Base-by-base conservation (phyloP, 106 monocot genomes). In the Dendrobium huoshanense region DNA sequence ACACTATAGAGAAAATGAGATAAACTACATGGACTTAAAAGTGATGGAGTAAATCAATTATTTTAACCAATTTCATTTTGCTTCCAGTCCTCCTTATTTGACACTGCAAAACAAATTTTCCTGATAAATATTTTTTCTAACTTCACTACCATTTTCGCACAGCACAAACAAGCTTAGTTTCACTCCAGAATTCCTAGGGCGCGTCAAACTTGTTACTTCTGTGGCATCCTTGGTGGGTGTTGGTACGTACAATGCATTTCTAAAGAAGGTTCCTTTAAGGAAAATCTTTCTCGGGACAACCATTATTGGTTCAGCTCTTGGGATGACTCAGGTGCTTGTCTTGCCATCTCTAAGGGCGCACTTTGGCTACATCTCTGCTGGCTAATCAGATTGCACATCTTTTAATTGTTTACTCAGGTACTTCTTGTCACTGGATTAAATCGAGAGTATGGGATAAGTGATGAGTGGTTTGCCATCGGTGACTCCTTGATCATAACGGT, bases 381-480 rank as follows among this genome's bases (percentile, higher is more conserved):
- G 55, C 49, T 77, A 41, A 44, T 61, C 67, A 61, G 48, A 41
- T 41, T 55, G 27, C 47, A 67, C 54, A 15, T 51, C n/a, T 24
- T 43, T 72, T 77, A 37, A 43, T 78, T 10, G 51, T 51, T 79
- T 43, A 78, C 54, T 82, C 81, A 98, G 97, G 94, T 98, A 75
- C 45, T 94, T 70, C 94, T 98, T 82, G 94, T 92, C 70, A 92
- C 89, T 64, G 92, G 97, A 22, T 70, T 98, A 24, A 98, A 98
- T 86, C 87, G 88, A 68, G 87, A 94, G 82, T 88, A 91, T 85
- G 94, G 94, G 25, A 91, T 98, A 72, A 98, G 89, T 80, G 92
- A 98, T 77, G 92, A 98, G 81, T 98, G 97, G 97, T 98, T 98
- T 83, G 80, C 97, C 33, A 92, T 98, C 83, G 97, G 97, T 31